Conservation (phyloP, 2,329 filamentous ascomycete species). For the Chrysoporthe deuterocubensis region DNA sequence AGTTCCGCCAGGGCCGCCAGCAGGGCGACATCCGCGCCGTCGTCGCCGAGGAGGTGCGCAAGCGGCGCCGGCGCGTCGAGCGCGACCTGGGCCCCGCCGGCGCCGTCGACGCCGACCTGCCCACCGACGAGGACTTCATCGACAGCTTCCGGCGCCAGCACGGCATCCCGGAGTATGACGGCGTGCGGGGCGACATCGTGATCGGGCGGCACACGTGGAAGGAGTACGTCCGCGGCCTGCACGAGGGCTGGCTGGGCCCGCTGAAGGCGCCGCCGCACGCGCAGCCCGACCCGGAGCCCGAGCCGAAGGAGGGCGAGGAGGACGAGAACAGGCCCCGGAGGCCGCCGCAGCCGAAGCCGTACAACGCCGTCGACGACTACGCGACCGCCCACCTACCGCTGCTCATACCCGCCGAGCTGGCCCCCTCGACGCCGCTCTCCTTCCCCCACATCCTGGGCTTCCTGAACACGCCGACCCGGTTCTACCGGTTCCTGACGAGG, state of each 20-base stretch:
- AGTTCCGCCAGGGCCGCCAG: constrained; percentile 88
- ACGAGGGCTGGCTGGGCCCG: constrained; percentile 95
- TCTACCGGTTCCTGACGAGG: constrained; percentile 86
- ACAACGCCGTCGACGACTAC: constrained; percentile 77
- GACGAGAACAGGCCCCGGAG: constrained; percentile 58
- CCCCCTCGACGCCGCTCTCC: constrained; percentile 71
- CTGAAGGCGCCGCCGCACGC: constrained; percentile 62
- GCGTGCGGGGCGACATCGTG: constrained; percentile 80
- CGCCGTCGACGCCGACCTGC: constrained; percentile 49
- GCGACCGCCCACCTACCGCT: constrained; percentile 64
- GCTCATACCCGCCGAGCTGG: constrained; percentile 70
- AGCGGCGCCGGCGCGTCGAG: constrained; percentile 65
- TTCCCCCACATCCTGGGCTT: constrained; percentile 94
- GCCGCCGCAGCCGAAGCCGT: constrained; percentile 69
- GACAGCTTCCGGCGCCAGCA: constrained; percentile 66
- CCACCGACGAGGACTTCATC: constrained; percentile 63
- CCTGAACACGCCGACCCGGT: constrained; percentile 81
- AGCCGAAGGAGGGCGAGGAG: constrained; percentile 31
- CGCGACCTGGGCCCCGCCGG: constrained; percentile 42
- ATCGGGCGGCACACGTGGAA: constrained; percentile 96
- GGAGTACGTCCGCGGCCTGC: constrained; percentile 89
- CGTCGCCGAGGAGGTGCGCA: constrained; percentile 83
- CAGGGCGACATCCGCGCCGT: constrained; percentile 92
- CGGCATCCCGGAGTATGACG: constrained; percentile 72
- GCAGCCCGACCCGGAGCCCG: constrained; percentile 34